Conservation (phyloP, 2,329 filamentous ascomycete genomes). For the Rugonectria rugulosa region DNA sequence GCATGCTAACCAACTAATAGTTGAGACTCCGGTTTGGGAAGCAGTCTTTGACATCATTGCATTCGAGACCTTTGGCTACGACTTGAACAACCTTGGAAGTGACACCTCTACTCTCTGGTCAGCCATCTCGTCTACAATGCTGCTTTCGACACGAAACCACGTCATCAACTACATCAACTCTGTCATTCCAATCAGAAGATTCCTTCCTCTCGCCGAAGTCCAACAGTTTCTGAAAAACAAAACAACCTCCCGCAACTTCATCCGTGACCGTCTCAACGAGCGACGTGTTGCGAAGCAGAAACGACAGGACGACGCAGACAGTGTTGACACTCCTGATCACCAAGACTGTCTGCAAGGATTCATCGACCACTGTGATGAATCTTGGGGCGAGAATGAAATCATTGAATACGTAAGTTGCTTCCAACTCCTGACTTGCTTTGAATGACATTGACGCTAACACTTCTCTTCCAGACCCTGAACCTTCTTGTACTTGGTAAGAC, state of each 20-base stretch:
- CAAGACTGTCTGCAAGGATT: constrained; percentile 44
- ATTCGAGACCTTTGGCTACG: constrained; percentile 44
- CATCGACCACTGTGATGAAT: constrained; percentile 39
- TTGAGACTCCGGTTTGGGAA: constrained; percentile 42
- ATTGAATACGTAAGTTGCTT: constrained; percentile 36
- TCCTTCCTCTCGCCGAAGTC: constrained; percentile 47
- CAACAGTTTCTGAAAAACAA: constrained; percentile 44
- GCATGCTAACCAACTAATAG: constrained; percentile 18
- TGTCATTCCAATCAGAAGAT: constrained; percentile 45
- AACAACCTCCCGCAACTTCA: constrained; percentile 39
- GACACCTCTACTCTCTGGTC: constrained; percentile 36
- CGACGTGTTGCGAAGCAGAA: no score
- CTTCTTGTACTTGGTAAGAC: constrained; percentile 50
- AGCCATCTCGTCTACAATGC: constrained; percentile 36
- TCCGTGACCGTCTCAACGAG: constrained; percentile 29
- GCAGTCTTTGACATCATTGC: constrained; percentile 46
- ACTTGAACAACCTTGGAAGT: constrained; percentile 44
- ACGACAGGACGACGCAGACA: constrained; percentile 10
- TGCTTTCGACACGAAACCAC: constrained; percentile 34
- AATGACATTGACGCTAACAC: constrained; percentile 31
- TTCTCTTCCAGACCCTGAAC: constrained; percentile 50
- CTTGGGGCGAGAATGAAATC: constrained; percentile 38
- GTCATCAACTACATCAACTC: constrained; percentile 44
- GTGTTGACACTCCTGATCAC: not conserved
- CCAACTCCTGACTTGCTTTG: not conserved